Base-by-base conservation (phyloP, 1,284 basidiomycete species). In the Austroboletus niveus region DNA sequence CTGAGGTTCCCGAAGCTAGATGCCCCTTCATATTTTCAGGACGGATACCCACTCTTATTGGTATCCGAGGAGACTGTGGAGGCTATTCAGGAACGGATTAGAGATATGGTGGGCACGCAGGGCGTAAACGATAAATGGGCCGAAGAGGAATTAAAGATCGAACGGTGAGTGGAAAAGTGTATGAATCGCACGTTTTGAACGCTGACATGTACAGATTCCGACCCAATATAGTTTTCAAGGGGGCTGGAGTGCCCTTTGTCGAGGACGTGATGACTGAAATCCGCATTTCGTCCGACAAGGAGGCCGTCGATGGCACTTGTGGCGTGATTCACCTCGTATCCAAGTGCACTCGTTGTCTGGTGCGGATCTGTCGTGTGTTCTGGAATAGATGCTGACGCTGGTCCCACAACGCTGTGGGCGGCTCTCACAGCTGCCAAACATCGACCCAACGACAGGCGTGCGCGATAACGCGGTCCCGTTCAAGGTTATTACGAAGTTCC, bases 401-500 rank as follows among this genome's bases (percentile, higher is more conserved):
- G 31, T 42, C 20, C 5, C 38, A 42, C 54, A 36, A 32, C 50
- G 42, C 48, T 41, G 43, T 9, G 42, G 29, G n/a, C 30, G 45
- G 36, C 48, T 55, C 42, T 55, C 56, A 48, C 61, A 89, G 87
- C 70, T 91, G 38, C 87, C 87, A 15, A 90, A 90, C 57, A 78
- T 91, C 11, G 79, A 81, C 59, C 77, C 83, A 0, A 69, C 72
- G 20, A 84, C 80, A 2, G 88, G 86, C 31, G 64, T 77, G 27
- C 76, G 81, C n/a, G 87, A 90, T 60, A 75, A 74, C 20, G 84
- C 85, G 1, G 85, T 90, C 4, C 88, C 88, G 5, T 87, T 76
- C 72, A 89, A 89, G 67, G 77, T 82, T 17, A 65, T 88, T 10
- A 81, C 82, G 78, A 85, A 85, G 71, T 83, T 85, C 62, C 77